These are phyloP conservation scores for Xylaria sp. DNA, from an alignment of 2,329 filamentous ascomycete species.

Conservation along the genomic window DNA sequence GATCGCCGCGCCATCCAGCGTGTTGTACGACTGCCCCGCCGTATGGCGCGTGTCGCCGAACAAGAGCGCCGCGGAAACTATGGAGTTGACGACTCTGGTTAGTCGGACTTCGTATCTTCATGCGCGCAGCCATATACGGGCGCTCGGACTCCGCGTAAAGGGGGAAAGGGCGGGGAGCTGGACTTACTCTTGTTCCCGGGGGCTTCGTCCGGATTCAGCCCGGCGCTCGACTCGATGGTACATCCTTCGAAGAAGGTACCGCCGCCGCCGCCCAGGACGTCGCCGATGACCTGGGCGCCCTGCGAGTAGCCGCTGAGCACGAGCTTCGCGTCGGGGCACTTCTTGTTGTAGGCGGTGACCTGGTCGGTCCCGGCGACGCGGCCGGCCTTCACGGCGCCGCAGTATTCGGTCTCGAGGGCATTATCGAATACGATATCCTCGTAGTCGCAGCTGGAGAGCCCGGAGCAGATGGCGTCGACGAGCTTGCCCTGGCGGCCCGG, in stretches of 20 bases:
- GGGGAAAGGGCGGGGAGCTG: neutral
- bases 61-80: constrained; percentile 39
- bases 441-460: constrained; percentile 35
- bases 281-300: constrained; percentile 43
- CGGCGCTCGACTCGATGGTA: constrained; percentile 27
- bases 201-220: constrained; percentile 31
- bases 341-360: constrained; percentile 43
- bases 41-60: constrained; percentile 42
- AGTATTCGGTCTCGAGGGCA: constrained; percentile 19
- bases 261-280: constrained; percentile 41
- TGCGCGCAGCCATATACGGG: neutral
- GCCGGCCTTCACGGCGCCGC: constrained; percentile 41
- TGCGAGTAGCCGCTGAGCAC: constrained; percentile 47
- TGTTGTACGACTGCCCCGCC: constrained; percentile 40
- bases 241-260: constrained; percentile 40
- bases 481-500: constrained; percentile 39
- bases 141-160: neutral
- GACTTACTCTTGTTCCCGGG: constrained; percentile 41
- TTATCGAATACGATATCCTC: constrained; percentile 25
- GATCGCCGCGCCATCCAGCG: constrained; percentile 29
- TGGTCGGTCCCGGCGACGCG: constrained; percentile 40
- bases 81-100: neutral
- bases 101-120: neutral
- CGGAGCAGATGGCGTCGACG: constrained; percentile 36
- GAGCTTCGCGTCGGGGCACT: constrained; percentile 44